Conservation (phyloP, 148 eudicot species). For the Nyssa sinensis region DNA sequence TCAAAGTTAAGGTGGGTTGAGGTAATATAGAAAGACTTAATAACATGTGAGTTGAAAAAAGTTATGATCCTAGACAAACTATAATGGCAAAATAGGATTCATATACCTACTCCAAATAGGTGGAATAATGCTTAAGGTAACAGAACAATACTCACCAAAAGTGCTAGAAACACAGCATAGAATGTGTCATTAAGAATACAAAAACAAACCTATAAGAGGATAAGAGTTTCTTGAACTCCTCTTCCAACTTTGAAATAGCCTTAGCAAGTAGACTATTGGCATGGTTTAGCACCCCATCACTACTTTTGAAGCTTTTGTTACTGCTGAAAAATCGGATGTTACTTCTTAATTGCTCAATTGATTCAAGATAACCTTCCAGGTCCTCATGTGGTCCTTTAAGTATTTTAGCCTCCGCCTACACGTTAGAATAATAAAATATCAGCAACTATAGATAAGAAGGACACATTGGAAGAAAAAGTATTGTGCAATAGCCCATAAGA, state of each 20-base stretch:
- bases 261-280: slow-evolving; percentile 73
- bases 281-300: slow-evolving; percentile 84
- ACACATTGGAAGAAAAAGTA: not conserved
- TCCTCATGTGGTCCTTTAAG: slow-evolving; percentile 97
- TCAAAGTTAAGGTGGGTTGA: not conserved
- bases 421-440: slow-evolving; percentile 8
- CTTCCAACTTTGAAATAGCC: slow-evolving; percentile 96
- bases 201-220: slow-evolving; percentile 66
- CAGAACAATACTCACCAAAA: not conserved
- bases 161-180: not conserved
- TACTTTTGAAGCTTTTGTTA: slow-evolving; percentile 89
- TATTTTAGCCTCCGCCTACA: slow-evolving; percentile 93
- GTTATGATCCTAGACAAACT: not conserved
- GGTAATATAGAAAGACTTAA: not conserved
- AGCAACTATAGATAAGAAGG: not conserved
- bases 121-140: not conserved
- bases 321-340: slow-evolving; percentile 71
- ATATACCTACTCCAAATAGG: no score
- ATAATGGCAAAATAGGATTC: no score
- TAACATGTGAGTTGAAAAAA: not conserved
- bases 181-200: not conserved
- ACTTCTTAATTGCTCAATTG: slow-evolving; percentile 87
- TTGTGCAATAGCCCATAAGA: no score
- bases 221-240: slow-evolving; percentile 83
- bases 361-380: slow-evolving; percentile 91